These are phyloP conservation scores for Powellomyces hirtus DNA, from an alignment of 192 early-diverging fungal species.

Conservation along the genomic window DNA sequence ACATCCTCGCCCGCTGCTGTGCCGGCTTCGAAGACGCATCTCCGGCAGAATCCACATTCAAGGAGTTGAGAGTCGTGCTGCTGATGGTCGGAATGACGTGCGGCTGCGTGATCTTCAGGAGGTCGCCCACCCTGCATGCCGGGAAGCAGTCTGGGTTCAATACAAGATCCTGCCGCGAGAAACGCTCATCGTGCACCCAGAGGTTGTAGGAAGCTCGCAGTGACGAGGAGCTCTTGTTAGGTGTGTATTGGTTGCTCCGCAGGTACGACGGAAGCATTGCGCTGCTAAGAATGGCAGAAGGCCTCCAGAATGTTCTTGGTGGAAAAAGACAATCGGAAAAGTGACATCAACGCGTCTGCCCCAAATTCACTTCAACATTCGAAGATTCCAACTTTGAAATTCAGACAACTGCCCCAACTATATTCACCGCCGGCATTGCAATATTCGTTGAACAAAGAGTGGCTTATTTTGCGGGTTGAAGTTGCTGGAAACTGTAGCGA, in stretches of 20 bases:
- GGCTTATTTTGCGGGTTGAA: too few relatives aligned
- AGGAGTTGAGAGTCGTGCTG: background rate
- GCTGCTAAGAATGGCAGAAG: background rate
- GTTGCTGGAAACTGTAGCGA: too few relatives aligned
- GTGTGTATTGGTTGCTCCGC: slow-evolving; percentile 1
- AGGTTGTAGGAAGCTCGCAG: slow-evolving; percentile 21
- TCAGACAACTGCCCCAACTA: too few relatives aligned
- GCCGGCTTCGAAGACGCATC: background rate
- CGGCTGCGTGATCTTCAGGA: slow-evolving; percentile 59
- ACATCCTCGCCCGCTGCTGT: background rate
- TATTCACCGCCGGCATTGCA: too few relatives aligned
- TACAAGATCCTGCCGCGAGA: slow-evolving; percentile 61
- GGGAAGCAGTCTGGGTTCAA: slow-evolving; percentile 71
- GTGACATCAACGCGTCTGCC: too few relatives aligned
- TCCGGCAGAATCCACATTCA: background rate
- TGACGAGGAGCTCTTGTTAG: background rate
- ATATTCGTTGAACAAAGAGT: too few relatives aligned
- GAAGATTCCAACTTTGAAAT: too few relatives aligned
- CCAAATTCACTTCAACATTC: too few relatives aligned
- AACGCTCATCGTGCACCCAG: slow-evolving; percentile 59
- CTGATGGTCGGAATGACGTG: background rate
- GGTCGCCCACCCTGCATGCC: slow-evolving; percentile 55
- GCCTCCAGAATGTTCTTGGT: too few relatives aligned
- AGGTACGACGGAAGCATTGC: slow-evolving; percentile 1
- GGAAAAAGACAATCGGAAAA: too few relatives aligned